phyloP scores from a whole-genome alignment of 371 early-diverging fungal species.

The Parasitella parasitica region DNA sequence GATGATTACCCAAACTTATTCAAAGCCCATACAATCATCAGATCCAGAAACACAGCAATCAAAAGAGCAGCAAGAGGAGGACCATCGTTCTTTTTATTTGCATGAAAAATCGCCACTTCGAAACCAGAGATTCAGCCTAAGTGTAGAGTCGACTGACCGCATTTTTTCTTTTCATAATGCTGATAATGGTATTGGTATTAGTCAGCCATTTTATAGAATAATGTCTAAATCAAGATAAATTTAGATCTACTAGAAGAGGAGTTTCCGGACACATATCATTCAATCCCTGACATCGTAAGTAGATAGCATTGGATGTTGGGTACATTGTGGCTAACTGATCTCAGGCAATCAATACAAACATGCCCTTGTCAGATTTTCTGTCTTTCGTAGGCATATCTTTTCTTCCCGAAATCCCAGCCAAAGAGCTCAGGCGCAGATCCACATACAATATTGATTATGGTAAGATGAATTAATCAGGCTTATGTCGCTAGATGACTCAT shows the following conservation, averaged over 20 bases:
- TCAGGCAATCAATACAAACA: neutral
- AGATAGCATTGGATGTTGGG: too few relatives aligned
- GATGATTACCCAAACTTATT: neutral
- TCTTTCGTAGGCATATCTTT: neutral
- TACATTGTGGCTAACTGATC: neutral
- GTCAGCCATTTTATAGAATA: too few relatives aligned
- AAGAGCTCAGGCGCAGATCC: neutral
- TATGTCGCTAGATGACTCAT: neutral
- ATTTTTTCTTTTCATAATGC: neutral
- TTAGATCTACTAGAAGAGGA: neutral
- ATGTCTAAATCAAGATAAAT: neutral
- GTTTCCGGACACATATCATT: neutral
- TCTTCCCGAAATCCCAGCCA: neutral
- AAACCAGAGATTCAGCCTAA: neutral
- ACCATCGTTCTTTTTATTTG: neutral
- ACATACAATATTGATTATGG: neutral
- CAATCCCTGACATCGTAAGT: neutral
- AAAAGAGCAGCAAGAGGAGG: neutral
- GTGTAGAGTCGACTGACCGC: neutral
- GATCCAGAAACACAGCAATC: neutral
- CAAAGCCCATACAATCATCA: neutral
- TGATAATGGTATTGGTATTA: neutral
- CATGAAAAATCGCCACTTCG: neutral
- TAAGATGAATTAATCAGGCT: neutral
- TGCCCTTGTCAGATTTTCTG: neutral